Conservation (phyloP, 78 protist species). For the Dictyostelium citrinum region DNA sequence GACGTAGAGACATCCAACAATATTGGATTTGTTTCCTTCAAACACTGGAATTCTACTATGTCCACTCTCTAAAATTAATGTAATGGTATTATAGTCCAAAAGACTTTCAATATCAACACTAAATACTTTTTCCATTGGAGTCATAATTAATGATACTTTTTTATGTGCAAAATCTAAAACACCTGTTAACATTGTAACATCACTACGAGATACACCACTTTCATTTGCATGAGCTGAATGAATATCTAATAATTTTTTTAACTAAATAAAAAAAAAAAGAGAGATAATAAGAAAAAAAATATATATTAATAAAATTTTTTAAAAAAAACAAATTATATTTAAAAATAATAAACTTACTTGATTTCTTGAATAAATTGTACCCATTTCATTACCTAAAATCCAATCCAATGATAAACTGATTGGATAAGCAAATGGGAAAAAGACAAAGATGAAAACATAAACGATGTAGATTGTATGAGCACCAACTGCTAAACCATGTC, state of each 20-base stretch:
- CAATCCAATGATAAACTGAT: slow-evolving; percentile 85
- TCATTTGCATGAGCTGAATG: slow-evolving; percentile 74
- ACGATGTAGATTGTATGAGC: slow-evolving; percentile 77
- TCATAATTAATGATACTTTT: slow-evolving; percentile 83
- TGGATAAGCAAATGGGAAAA: slow-evolving; percentile 85
- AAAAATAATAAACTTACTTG: slow-evolving; percentile 49
- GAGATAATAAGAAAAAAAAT: not conserved
- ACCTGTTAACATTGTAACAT: slow-evolving; percentile 78
- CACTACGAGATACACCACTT: slow-evolving; percentile 74
- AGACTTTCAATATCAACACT: slow-evolving; percentile 73
- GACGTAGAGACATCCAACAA: slow-evolving; percentile 87
- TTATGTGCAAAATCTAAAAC: slow-evolving; percentile 86
- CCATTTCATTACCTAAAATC: slow-evolving; percentile 90
- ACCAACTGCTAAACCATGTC: slow-evolving; percentile 90
- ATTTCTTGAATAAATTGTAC: slow-evolving; percentile 82
- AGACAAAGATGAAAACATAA: slow-evolving; percentile 63
- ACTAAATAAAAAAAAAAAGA: not conserved
- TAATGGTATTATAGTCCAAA: slow-evolving; percentile 72
- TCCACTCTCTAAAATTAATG: slow-evolving; percentile 81
- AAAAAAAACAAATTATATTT: no score
- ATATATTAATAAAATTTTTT: not conserved
- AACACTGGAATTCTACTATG: slow-evolving; percentile 95
- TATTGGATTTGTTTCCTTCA: slow-evolving; percentile 24
- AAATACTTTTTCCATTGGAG: slow-evolving; percentile 83
- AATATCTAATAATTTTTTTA: slow-evolving; percentile 82